These are phyloP conservation scores for Ophiostoma sp. DNA, from an alignment of 2,329 filamentous ascomycete genomes.

Conservation along the genomic window DNA sequence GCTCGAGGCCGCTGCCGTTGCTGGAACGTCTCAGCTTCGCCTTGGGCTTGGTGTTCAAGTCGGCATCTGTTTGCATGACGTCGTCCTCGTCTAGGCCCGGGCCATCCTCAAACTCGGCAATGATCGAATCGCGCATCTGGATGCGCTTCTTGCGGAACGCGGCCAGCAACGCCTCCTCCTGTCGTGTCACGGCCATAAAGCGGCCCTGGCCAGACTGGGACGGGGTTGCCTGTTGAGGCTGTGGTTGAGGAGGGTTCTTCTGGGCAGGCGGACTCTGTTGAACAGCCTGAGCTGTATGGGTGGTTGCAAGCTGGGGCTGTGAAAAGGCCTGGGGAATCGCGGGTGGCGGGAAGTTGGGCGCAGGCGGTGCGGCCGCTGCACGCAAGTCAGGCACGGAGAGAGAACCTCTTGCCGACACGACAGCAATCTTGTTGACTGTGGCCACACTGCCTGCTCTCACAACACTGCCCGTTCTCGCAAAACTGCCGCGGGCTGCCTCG, in stretches of 20 bases:
- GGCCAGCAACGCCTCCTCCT: slow-evolving; percentile 54
- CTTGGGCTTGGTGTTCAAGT: neutral
- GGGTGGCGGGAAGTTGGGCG: slow-evolving; percentile 15
- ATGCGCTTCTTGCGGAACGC: slow-evolving; percentile 53
- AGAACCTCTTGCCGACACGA: neutral
- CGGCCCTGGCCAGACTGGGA: slow-evolving; percentile 32
- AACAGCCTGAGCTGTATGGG: neutral
- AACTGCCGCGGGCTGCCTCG: slow-evolving; percentile 21
- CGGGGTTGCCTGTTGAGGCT: slow-evolving; percentile 24
- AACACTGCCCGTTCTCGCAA: neutral
- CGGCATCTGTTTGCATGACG: slow-evolving; percentile 25
- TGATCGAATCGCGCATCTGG: slow-evolving; percentile 46
- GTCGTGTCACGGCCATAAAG: slow-evolving; percentile 53
- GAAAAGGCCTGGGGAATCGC: slow-evolving; percentile 6
- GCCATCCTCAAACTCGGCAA: slow-evolving; percentile 36
- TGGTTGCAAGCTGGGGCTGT: neutral
- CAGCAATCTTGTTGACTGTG: neutral
- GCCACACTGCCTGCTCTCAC: neutral
- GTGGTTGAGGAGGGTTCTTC: neutral
- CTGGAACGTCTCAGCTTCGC: slow-evolving; percentile 16
- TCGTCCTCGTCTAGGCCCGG: slow-evolving; percentile 34
- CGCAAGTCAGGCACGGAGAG: slow-evolving; percentile 30
- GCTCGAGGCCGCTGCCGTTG: slow-evolving; percentile 18
- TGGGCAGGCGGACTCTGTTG: neutral
- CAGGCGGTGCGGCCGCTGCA: neutral